Base-by-base conservation (phyloP, 2,329 filamentous ascomycete genomes). In the Chaetomium sp. region DNA sequence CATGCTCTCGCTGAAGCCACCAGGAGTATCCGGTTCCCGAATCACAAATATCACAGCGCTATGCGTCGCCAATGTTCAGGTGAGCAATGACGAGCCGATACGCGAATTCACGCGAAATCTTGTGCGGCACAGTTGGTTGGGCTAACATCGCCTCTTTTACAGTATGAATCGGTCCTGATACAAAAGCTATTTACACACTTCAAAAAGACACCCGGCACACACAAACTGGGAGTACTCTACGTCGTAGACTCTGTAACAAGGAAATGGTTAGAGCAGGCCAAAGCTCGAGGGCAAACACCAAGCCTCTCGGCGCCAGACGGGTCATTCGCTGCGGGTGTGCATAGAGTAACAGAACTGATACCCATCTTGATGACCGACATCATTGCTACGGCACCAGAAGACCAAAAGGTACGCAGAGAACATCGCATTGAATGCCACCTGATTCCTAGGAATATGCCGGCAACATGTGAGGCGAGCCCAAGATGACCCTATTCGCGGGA, bases 161-260 rank as follows among this genome's bases (percentile, higher is more conserved):
- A 69, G 95, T 94, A 91, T 79, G 94, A 98, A 82, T 95, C 92
- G 62, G 88, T 93, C 73, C 88, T 99, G 75, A 92, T 98, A 73
- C 93, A 97, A 78, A 97, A 96, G 78, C 90, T 99, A 75, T 97
- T 91, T 81, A 96, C 93, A 70, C 93, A 97, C 75, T 96, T 98
- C 85, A 97, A 96, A 80, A 96, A 95, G 80, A 90, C 93, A 71
- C 92, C 92, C 66, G 88, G 88, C 77, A 96, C 93, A 77, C 94
- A 99, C 86, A 99, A 99, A 82, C 86, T 99, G 79, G 95, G 95
- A 81, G 93, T 97, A 76, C 89, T 99, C 81, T 99, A 99, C 89
- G 93, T 98, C 81, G 92, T 99, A 93, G 95, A 99, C 85, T 97
- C 94, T 83, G 93, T 99, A 86, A 94, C 93, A 78, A 92, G 95